Percentiles rank a stretch among this genome's conserved stretches.
These are phyloP conservation scores for Gonium pectorale DNA, from an alignment of 139 green algal genomes.

Conservation along the genomic window DNA sequence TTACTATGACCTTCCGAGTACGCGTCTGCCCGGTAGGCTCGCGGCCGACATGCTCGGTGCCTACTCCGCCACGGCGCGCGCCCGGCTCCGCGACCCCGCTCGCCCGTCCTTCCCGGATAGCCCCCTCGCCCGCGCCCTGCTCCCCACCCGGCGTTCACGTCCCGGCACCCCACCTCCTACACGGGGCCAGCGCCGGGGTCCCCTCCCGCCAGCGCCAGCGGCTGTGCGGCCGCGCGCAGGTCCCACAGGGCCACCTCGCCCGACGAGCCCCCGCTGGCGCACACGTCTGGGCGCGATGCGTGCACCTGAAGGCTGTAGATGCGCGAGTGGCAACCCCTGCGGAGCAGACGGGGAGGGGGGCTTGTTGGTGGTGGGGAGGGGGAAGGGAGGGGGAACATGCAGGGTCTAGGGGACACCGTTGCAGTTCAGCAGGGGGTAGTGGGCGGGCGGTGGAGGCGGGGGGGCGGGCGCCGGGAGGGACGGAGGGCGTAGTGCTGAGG, in stretches of 20 bases:
- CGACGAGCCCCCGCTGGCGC: slow-evolving; percentile 50
- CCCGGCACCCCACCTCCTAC: slow-evolving; percentile 55
- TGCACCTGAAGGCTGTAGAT: slow-evolving; percentile 65
- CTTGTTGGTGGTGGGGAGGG: too few species aligned
- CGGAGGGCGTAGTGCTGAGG: background rate
- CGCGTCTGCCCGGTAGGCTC: too few species aligned
- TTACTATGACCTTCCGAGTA: too few species aligned
- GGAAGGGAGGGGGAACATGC: too few species aligned
- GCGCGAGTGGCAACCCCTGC: slow-evolving; percentile 35
- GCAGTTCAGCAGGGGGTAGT: too few species aligned
- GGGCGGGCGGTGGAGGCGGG: background rate
- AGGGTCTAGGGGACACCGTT: too few species aligned
- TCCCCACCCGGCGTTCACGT: background rate
- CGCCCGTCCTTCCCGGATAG: background rate
- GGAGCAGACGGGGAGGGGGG: background rate
- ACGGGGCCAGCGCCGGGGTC: slow-evolving; percentile 31
- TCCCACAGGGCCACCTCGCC: slow-evolving; percentile 70
- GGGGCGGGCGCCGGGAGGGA: background rate
- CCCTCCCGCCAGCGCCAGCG: slow-evolving; percentile 3
- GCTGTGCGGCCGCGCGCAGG: slow-evolving; percentile 56
- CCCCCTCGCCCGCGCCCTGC: background rate
- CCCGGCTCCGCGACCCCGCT: too few species aligned
- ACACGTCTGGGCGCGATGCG: slow-evolving; percentile 67
- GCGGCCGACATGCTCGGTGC: too few species aligned
- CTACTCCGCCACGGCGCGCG: too few species aligned